These are phyloP conservation scores for Plenodomus biglobosus DNA, from an alignment of 2,329 filamentous ascomycete genomes.

Conservation along the genomic window DNA sequence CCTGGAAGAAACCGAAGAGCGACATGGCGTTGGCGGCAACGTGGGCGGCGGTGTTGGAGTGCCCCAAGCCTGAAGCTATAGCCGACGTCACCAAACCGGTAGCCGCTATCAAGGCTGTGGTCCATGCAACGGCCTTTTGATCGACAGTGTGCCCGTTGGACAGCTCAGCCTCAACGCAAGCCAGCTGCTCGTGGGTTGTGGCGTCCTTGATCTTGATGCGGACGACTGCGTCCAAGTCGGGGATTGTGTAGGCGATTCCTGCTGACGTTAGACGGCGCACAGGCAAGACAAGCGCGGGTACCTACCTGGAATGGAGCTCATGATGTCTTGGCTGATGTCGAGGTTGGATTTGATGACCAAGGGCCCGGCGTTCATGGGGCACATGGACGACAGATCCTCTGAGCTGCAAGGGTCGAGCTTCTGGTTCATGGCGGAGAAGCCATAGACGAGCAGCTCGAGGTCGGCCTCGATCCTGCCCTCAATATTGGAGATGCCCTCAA, in stretches of 20 bases:
- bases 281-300: constrained; percentile 1
- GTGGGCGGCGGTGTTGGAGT: constrained; percentile 92
- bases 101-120: constrained; percentile 83
- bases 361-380: constrained; percentile 85
- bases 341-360: constrained; percentile 76
- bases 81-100: constrained; percentile 82
- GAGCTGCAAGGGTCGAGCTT: constrained; percentile 74
- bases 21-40: constrained; percentile 91
- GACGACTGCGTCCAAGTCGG: constrained; percentile 86
- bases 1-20: constrained; percentile 93
- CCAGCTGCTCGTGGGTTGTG: constrained; percentile 64
- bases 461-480: constrained; percentile 79
- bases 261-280: constrained; percentile 10
- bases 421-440: constrained; percentile 68
- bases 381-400: constrained; percentile 69
- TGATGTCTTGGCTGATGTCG: constrained; percentile 56
- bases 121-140: constrained; percentile 84
- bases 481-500: constrained; percentile 81
- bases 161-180: constrained; percentile 83
- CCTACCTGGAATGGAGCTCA: constrained; percentile 68
- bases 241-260: constrained; percentile 83
- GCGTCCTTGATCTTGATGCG: constrained; percentile 77
- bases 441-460: constrained; percentile 77
- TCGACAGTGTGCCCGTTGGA: constrained; percentile 94
- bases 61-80: constrained; percentile 83